Conservation (phyloP, 2,329 filamentous ascomycete species). For the Cladobotryum protrusum region DNA sequence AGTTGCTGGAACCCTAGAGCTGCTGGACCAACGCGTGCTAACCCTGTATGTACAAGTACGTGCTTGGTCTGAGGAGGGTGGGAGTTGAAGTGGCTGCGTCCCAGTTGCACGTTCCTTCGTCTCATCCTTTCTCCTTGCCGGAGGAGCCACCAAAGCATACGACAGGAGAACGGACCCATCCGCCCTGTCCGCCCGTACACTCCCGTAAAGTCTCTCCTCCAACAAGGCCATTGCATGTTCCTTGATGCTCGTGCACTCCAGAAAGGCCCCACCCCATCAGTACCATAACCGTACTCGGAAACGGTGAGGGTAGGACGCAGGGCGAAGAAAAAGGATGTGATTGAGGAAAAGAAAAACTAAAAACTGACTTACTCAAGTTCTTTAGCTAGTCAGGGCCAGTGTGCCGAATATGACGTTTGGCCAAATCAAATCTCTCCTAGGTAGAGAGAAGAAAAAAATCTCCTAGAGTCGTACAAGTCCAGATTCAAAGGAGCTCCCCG, state of each 20-base stretch:
- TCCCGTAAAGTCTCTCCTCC: neutral
- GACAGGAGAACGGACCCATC: neutral
- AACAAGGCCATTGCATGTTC: too few species aligned
- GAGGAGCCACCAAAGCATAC: neutral
- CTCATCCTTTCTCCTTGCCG: neutral
- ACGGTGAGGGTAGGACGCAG: too few species aligned
- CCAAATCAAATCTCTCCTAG: too few species aligned
- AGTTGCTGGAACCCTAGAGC: neutral
- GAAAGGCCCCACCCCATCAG: too few species aligned
- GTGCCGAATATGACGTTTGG: too few species aligned
- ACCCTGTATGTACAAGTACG: neutral
- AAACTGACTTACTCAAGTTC: neutral
- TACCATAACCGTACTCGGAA: too few species aligned
- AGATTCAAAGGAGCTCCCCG: neutral
- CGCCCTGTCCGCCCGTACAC: neutral
- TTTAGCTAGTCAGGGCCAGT: too few species aligned
- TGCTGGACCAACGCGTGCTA: neutral
- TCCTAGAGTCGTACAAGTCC: too few species aligned
- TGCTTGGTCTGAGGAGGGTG: neutral
- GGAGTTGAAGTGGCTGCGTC: neutral
- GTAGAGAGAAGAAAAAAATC: too few species aligned
- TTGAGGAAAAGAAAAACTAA: neutral
- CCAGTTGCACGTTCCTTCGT: neutral
- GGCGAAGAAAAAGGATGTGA: neutral
- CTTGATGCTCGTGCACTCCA: too few species aligned